Evolutionary conservation across 805 yeast species (phyloP).

Genomic region (Debaryomyces tyrocola): DNA sequence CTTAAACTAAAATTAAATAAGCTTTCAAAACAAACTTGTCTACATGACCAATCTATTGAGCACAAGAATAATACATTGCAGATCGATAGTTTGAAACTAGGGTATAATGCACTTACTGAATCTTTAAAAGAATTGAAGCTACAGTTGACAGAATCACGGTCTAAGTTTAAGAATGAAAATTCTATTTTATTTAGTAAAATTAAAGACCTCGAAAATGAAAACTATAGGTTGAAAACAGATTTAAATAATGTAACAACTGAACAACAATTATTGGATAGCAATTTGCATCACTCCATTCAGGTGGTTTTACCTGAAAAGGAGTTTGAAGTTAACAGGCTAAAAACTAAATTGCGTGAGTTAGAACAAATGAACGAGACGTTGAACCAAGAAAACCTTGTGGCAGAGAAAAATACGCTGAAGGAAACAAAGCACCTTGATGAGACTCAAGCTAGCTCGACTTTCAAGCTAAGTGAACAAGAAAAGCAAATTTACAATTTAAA

Average conservation of each 20-base stretch:
- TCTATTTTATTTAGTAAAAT: constrained; percentile 10
- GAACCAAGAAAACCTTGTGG: neutral
- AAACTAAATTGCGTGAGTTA: constrained; percentile 12
- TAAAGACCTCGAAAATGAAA: constrained; percentile 7
- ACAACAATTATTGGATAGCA: constrained; percentile 5
- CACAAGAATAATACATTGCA: constrained; percentile 7
- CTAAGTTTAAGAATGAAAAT: constrained; percentile 9
- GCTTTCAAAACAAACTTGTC: constrained; percentile 5
- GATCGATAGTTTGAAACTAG: constrained; percentile 7
- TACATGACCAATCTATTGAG: constrained; percentile 1
- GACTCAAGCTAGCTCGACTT: neutral
- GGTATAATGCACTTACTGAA: constrained; percentile 4
- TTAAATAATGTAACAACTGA: constrained; percentile 9
- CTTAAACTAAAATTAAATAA: constrained; percentile 14
- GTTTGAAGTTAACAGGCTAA: constrained; percentile 18
- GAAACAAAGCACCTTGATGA: neutral
- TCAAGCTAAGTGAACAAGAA: constrained; percentile 9
- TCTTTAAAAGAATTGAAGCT: constrained; percentile 10
- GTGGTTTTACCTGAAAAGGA: constrained; percentile 22
- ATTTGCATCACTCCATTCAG: constrained; percentile 11
- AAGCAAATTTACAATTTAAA: constrained; percentile 12
- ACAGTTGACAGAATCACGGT: constrained; percentile 7
- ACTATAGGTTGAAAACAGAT: constrained; percentile 5
- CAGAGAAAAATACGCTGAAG: neutral
- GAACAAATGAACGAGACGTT: constrained; percentile 3